Evolutionary conservation across 2,329 filamentous ascomycete species (phyloP), one percentile per base, ranked within the genome.

Genomic region (Trichoderma cornu-damae): DNA sequence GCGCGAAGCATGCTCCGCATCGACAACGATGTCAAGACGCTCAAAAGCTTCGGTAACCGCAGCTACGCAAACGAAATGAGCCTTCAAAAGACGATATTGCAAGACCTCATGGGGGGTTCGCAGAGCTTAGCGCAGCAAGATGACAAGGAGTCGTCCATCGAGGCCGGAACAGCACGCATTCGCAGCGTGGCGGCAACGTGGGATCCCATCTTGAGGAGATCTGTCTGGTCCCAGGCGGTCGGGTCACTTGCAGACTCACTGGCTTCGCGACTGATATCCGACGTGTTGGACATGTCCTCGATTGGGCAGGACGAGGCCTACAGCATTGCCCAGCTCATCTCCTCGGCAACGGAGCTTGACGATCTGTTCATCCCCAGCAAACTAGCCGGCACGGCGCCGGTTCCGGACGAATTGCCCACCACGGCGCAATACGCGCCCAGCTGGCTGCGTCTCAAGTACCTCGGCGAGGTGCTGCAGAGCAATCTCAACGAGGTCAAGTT

Each of bases 301-400:
- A 83, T 87, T 53, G 78, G 82, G 6, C 82, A 85, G 63, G 84
- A 87, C 34, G 83, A 86, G 62, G 83, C 84, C 0, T 86, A 82
- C 69, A 77, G 75, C 48, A 81, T 85, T 56, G 83, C 84, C 16
- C 77, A 76, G 54, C 71, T 84, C 43, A 86, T 87, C 49, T 73
- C 77, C 1, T 74, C 73, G 18, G 75, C 83, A n/a, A 81, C 80
- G 2, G 75, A 77, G 61, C 73, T 87, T 0, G 83, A 87, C 61
- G 78, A 82, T 53, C 67, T 87, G 12, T 87, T 87, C 63, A 68
- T 82, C 1, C 78, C 79, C 0, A 77, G 74, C 62, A 71, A 70
- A 35, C 60, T 71, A 4, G 51, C 65, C 6, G 68, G 62, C 2
- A 64, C 61, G 9, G 55, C 61, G 16, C 61, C 65, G 2, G 62